Percentiles rank a stretch among this genome's conserved stretches.
Conservation (phyloP, 1,284 basidiomycete genomes). For the Ustilago loliicola region DNA sequence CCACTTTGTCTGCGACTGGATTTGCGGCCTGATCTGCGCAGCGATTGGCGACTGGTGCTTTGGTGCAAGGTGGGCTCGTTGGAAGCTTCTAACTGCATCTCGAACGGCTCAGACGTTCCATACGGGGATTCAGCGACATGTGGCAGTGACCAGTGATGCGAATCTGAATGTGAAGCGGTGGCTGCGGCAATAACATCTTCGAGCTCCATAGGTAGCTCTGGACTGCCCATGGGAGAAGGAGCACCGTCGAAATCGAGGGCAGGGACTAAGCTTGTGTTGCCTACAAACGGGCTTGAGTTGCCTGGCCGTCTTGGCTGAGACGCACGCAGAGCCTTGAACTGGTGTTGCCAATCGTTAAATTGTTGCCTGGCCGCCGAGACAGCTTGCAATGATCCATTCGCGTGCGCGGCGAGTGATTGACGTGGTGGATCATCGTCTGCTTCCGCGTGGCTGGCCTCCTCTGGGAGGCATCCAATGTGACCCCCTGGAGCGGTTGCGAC, state of each 20-base stretch:
- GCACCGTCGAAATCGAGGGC: conserved; percentile 31
- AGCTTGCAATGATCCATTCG: not conserved
- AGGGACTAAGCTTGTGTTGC: not conserved
- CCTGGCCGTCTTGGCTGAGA: not conserved
- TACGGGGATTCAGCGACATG: not conserved
- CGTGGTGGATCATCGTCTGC: not conserved
- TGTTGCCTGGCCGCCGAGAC: not conserved
- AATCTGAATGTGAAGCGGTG: conserved; percentile 8
- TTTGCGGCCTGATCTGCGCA: conserved; percentile 39
- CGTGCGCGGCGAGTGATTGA: not conserved
- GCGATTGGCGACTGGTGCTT: conserved; percentile 3
- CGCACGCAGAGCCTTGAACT: conserved; percentile 9
- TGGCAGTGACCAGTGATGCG: conserved; percentile 12
- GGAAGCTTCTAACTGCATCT: not conserved
- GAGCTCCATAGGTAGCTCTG: conserved; percentile 37
- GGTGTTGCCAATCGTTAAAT: conserved; percentile 15
- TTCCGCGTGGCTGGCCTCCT: conserved; percentile 15
- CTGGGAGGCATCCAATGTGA: conserved; percentile 34
- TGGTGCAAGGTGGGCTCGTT: conserved; percentile 1
- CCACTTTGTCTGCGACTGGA: conserved; percentile 52
- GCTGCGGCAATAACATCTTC: conserved; percentile 34
- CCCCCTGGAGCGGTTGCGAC: conserved; percentile 50
- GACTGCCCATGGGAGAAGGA: conserved; percentile 48
- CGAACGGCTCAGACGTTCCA: not conserved
- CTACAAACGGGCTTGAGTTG: not conserved